Evolutionary conservation across 2,329 filamentous ascomycete species (phyloP), one percentile per base, ranked within the genome.

Genomic region (Penicillium polonicum): DNA sequence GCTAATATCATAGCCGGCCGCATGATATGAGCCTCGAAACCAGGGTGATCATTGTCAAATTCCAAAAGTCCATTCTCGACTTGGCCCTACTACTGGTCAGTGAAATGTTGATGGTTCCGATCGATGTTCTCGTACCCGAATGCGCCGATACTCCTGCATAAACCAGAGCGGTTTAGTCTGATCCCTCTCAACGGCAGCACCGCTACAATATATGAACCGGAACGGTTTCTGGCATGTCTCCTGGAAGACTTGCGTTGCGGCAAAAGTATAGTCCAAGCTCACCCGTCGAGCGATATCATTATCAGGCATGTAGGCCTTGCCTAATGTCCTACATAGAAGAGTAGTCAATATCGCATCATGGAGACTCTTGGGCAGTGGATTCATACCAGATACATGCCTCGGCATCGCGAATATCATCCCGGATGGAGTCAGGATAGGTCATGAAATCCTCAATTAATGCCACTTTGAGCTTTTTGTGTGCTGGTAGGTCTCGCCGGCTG

Each of bases 391-490:
- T 77, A 64, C 78, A 81, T 15, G 74, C 78, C 52, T 77, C 72
- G 3, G 79, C 77, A 46, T 72, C 76, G 61, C 74, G 69, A 5
- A 81, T 68, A 15, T 74, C 68, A 8, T 70, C 58, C 15, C 80
- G 60, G 25, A 81, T 66, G 12, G 78, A 70, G 2, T 75, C 71
- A 1, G 83, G 78, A 63, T 83, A 86, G 2, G 70, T 66, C 8
- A 77, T 74, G 68, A 86, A 87, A 67, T 87, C 82, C 10, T 80
- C 72, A 61, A 83, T 76, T 58, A 82, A 69, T 42, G 83, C 70
- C 10, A 80, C 76, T 27, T 80, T 77, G 10, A 81, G 69, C 66
- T 85, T 85, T 15, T 77, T 68, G 54, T 80, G 70, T 36, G 74
- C 72, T 44, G 76, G 69, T 15, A 82, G 65, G 19, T 78, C 74